Percentiles rank a stretch among this genome's conserved stretches.
Evolutionary conservation across 73 alveolate genomes (phyloP).

Genomic region (Paramecium tetraurelia): DNA sequence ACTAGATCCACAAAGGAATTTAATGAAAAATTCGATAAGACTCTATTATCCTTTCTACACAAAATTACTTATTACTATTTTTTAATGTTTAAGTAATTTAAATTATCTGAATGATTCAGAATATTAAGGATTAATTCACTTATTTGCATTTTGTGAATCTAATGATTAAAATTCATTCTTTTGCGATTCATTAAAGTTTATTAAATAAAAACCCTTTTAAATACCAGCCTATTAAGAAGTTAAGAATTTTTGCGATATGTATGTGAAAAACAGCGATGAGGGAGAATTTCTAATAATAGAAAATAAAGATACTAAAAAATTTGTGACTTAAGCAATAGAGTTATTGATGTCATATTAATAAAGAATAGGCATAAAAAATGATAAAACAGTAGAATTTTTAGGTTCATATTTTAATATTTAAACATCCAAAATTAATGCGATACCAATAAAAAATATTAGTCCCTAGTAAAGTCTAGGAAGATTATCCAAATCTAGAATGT

Average conservation of each 20-base stretch:
- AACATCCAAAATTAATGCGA: neutral
- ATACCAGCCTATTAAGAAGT: neutral
- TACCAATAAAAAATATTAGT: neutral
- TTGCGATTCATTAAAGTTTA: neutral
- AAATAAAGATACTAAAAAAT: neutral
- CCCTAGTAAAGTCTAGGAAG: neutral
- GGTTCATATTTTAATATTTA: neutral
- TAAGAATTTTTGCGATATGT: neutral
- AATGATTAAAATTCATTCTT: conserved; percentile 1
- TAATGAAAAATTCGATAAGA: neutral
- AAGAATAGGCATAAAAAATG: neutral
- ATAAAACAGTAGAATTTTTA: neutral
- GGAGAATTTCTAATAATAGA: neutral
- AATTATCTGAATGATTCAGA: neutral
- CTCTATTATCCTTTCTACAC: conserved; percentile 29
- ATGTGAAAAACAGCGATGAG: neutral
- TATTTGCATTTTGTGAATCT: neutral
- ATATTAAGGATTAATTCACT: neutral
- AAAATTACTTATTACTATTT: neutral
- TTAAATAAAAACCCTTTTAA: neutral
- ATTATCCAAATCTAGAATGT: neutral
- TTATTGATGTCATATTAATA: neutral
- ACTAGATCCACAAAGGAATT: neutral
- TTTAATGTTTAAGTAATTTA: neutral
- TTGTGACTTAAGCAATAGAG: neutral